phyloP scores from a whole-genome alignment of 2,329 filamentous ascomycete genomes.

The Graphilbum sp. region DNA sequence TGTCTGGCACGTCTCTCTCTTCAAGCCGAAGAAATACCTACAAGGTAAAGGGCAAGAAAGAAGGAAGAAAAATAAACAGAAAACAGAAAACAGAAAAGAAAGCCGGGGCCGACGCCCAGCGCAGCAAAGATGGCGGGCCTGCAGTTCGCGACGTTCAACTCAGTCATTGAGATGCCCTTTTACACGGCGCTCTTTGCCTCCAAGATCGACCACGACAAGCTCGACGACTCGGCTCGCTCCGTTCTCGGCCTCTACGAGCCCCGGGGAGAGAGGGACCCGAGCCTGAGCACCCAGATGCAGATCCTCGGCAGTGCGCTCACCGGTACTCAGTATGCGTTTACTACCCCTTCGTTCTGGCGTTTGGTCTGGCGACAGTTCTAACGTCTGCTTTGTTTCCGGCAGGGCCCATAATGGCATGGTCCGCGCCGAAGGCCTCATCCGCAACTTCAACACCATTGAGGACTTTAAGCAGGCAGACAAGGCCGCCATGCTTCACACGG shows the following conservation, averaged over 20 bases:
- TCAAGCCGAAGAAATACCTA: too few relatives aligned
- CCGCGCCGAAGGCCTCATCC: conserved; percentile 83
- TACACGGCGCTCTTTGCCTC: conserved; percentile 82
- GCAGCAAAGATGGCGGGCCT: conserved; percentile 29
- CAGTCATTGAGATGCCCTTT: conserved; percentile 90
- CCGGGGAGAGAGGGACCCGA: conserved; percentile 50
- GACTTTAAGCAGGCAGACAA: conserved; percentile 81
- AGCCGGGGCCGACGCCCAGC: not conserved
- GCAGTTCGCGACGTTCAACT: conserved; percentile 76
- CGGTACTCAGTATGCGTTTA: conserved; percentile 67
- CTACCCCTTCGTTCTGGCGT: too few relatives aligned
- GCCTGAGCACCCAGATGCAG: conserved; percentile 75
- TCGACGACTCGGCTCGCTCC: conserved; percentile 80
- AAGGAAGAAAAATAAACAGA: too few relatives aligned
- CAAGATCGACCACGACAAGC: conserved; percentile 94
- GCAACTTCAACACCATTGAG: conserved; percentile 91
- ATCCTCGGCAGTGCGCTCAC: conserved; percentile 76
- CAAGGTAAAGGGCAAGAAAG: too few relatives aligned
- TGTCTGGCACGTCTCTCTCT: too few relatives aligned
- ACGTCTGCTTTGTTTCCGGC: not conserved
- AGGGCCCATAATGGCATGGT: conserved; percentile 46
- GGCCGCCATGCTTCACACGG: conserved; percentile 56
- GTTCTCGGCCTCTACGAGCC: conserved; percentile 84
- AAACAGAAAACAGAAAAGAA: too few relatives aligned
- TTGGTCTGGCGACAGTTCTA: too few relatives aligned